phyloP scores from a whole-genome alignment of 345 rosid genomes.

The Euphorbia lathyris region DNA sequence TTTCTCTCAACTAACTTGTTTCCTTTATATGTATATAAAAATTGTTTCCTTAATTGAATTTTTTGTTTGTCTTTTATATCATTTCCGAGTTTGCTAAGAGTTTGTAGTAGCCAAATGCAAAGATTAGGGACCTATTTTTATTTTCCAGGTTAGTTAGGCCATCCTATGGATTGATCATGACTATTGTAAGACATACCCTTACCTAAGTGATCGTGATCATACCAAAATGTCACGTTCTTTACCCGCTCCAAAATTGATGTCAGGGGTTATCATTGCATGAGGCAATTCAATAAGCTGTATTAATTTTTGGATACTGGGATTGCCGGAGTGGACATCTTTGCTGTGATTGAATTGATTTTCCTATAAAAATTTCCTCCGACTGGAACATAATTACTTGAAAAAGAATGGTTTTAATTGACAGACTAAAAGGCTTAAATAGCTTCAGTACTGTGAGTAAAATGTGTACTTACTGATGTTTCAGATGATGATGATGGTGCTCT shows the following conservation, averaged over 20 bases:
- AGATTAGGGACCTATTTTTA: neutral
- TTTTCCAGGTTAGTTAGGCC: too few species aligned
- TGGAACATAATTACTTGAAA: neutral
- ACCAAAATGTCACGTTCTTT: too few species aligned
- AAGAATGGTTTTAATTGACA: neutral
- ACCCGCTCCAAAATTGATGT: neutral
- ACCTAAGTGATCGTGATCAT: neutral
- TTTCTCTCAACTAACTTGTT: neutral
- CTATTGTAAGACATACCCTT: neutral
- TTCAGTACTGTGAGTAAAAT: neutral
- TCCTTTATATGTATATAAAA: neutral
- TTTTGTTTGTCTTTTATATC: neutral
- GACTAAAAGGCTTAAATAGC: neutral
- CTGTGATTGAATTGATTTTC: neutral
- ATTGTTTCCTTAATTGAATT: neutral
- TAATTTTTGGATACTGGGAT: neutral
- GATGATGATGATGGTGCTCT: neutral
- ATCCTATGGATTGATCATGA: neutral
- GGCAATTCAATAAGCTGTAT: neutral
- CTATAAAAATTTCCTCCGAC: neutral
- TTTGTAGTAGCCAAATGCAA: neutral
- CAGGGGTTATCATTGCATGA: neutral
- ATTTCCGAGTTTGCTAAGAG: neutral
- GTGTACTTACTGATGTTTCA: neutral
- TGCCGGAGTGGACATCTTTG: neutral